A percentile compares a stretch with the other conserved stretches of the same genome.
These are phyloP conservation scores for Pestalotiopsis sp. DNA, from an alignment of 2,329 filamentous ascomycete genomes.

Conservation along the genomic window DNA sequence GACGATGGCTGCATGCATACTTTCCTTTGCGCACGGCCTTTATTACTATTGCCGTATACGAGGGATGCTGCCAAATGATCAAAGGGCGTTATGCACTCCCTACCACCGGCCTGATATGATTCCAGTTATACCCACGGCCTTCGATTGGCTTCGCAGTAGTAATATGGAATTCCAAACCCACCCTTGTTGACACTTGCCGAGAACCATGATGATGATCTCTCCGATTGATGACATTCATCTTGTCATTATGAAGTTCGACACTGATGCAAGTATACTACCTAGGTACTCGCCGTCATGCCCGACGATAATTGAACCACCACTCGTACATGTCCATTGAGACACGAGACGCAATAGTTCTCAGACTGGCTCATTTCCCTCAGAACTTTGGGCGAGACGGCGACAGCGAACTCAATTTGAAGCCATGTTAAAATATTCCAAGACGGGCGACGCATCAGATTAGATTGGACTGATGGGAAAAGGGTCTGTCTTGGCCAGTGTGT, in stretches of 20 bases:
- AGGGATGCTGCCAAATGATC: neutral
- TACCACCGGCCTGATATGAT: neutral
- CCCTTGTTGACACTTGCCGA: neutral
- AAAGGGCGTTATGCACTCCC: neutral
- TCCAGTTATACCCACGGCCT: neutral
- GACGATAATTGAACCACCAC: neutral
- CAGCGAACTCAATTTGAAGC: slow-evolving; percentile 5
- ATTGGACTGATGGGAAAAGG: neutral
- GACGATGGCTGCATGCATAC: neutral
- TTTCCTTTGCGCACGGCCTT: neutral
- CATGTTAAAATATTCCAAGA: neutral
- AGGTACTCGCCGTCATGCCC: neutral
- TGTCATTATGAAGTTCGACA: neutral
- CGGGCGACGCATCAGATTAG: slow-evolving; percentile 12
- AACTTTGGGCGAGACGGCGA: neutral
- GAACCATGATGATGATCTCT: neutral
- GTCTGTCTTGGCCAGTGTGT: neutral
- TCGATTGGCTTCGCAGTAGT: slow-evolving; percentile 8
- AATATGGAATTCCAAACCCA: neutral
- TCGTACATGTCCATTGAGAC: neutral
- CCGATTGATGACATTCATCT: neutral
- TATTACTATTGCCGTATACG: neutral
- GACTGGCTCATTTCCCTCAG: slow-evolving; percentile 7
- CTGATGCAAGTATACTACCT: neutral
- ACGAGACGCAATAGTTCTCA: neutral